Evolutionary conservation across 495 filamentous ascomycete species (phyloP), one percentile per base, ranked within the genome.

Genomic region (Penicillium argentinense): DNA sequence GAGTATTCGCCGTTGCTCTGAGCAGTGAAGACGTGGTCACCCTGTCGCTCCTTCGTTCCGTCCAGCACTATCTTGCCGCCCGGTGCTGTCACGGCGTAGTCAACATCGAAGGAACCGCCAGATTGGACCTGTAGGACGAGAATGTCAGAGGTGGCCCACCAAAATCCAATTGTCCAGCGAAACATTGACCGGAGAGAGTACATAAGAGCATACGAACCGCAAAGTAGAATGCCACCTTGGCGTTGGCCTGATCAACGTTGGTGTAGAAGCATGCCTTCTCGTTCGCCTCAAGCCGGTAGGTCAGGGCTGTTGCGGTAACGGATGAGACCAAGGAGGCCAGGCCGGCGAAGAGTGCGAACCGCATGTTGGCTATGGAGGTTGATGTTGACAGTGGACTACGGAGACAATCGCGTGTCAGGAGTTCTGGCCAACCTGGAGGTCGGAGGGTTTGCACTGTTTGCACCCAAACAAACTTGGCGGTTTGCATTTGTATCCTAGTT

Each of bases 211-310:
- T n/a, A 70, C 89, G 55, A 70, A 98, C 93, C 42, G 95, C 95
- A 69, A 97, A 99, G 72, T 99, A 99, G 61, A 99, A 99, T 13
- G 95, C 95, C 40, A 97, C 76, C 78, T 97, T 97, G 45, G 85
- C 80, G 55, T 87, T 87, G 47, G 45, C 24, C 41, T 72, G 59
- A 40, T 93, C 80, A 26, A 90, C 84, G 45, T 78, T 72, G 26
- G 87, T 78, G 73, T 85, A 96, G 80, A 99, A 99, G 75, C 95
- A 99, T 53, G 91, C 87, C 66, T 86, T 87, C 77, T 97, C 95
- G 69, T 96, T 88, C 32, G 95, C 83, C 23, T 74, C 70, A 21
- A 99, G 81, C 70, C 91, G 88, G 77, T 97, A 97, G 11, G 95
- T 97, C 59, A 99, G 80, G 27, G 95, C 93, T 9, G 95, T 97